Base-by-base conservation (phyloP, 2,329 filamentous ascomycete genomes). In the Arthrobotrys conoides region DNA sequence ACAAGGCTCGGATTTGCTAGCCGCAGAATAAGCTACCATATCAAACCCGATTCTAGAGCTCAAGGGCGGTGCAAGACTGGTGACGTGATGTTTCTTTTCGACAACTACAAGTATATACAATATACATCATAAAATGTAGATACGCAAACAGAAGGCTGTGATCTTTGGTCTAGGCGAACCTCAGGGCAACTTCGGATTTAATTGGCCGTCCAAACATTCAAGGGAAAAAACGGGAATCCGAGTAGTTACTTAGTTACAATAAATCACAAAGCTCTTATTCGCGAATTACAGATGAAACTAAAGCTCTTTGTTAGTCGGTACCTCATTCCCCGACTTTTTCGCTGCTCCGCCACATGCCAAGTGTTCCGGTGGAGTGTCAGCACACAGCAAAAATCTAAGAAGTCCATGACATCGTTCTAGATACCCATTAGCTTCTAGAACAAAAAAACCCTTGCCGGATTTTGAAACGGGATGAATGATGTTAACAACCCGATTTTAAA, bases 321-420 rank as follows among this genome's bases (percentile, higher is more conserved):
- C 44, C 18, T 27, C 36, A 44, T 44, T 24, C 6, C 3, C 36
- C 36, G 20, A 36, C 36, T 5, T 22, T 27, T 30, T 38, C n/a
- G 57, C 9, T 61, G 57, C 57, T 61, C 33, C n/a, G 57, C 57
- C 57, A 61, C 57, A 18, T n/a, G 36, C 57, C 57, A 61, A 61
- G 57, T 36, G n/a, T 59, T 44, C 57, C 14, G 18, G 33, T 27
- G 57, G 16, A 44, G 14, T n/a, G 57, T 61, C 57, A 61, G 57
- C 57, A 61, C 20, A 55, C n/a, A 55, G 20, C n/a, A 8, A 30
- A 14, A 36, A 18, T 61, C 18, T 44, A 9, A 18, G 27, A 36
- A n/a, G 30, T 8, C 20, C 12, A 36, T 24, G 36, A 44, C 20
- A 44, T 44, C 57, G 57, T 20, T 44, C 57, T 6, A 20, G 18